phyloP scores from a whole-genome alignment of 1,284 basidiomycete genomes.

The Cystobasidiaceae sp. region DNA sequence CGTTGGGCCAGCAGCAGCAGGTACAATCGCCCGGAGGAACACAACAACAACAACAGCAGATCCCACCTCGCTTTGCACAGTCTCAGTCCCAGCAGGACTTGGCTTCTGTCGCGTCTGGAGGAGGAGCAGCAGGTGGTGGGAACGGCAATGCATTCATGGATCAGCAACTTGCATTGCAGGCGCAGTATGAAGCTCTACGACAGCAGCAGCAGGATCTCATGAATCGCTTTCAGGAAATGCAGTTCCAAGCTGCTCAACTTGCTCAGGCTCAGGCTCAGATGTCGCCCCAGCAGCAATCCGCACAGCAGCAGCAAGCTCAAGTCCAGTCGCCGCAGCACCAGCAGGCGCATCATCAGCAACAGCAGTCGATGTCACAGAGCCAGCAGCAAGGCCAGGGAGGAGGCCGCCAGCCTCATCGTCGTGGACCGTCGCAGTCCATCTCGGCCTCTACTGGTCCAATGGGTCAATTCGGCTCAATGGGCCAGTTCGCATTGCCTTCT shows the following conservation, averaged over 20 bases:
- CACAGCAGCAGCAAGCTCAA: no score
- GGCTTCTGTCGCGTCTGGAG: no score
- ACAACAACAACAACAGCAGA: no score
- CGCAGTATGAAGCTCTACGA: conserved; percentile 49
- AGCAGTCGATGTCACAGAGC: not conserved
- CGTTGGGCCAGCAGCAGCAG: not conserved
- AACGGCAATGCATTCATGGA: conserved; percentile 39
- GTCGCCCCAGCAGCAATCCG: not conserved
- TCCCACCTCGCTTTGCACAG: no score
- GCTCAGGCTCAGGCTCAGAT: conserved; percentile 15
- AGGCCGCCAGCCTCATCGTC: conserved; percentile 8
- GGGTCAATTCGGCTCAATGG: conserved; percentile 47
- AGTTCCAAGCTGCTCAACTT: conserved; percentile 32
- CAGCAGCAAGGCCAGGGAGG: not conserved
- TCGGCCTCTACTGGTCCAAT: conserved; percentile 59
- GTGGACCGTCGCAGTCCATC: conserved; percentile 21
- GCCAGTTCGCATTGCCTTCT: conserved; percentile 26
- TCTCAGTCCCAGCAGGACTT: no score
- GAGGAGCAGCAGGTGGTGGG: not conserved
- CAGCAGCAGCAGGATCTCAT: conserved; percentile 49
- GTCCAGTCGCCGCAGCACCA: conserved; percentile 11
- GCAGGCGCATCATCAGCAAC: conserved; percentile 1
- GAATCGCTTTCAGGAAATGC: conserved; percentile 46
- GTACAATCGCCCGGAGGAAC: not conserved
- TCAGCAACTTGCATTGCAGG: conserved; percentile 49